These are phyloP conservation scores for Sambucus nigra DNA, from an alignment of 129 eudicot species.

Conservation along the genomic window DNA sequence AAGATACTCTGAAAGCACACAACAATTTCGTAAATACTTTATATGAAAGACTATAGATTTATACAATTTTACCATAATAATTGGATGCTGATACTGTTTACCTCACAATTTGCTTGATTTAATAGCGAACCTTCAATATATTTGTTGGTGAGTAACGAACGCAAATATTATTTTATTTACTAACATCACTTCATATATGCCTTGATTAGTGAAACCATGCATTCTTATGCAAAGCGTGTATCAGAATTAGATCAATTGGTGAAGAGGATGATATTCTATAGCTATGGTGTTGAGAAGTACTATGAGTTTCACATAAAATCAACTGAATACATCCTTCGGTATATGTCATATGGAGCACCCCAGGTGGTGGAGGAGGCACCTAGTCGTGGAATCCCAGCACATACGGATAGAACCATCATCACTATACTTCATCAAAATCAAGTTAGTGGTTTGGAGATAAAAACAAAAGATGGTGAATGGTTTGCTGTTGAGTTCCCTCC, in stretches of 20 bases:
- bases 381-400: slow-evolving; percentile 20
- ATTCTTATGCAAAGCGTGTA: slow-evolving; percentile 9
- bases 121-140: too few relatives aligned
- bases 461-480: slow-evolving; percentile 26
- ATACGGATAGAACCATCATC: slow-evolving; percentile 27
- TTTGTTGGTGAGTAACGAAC: too few relatives aligned
- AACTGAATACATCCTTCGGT: slow-evolving; percentile 20
- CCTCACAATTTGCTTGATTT: too few relatives aligned
- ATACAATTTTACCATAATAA: too few relatives aligned
- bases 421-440: slow-evolving; percentile 31
- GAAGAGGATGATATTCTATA: slow-evolving; percentile 28
- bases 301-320: slow-evolving; percentile 19
- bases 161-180: too few relatives aligned
- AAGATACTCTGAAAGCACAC: too few relatives aligned
- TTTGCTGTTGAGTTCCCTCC: slow-evolving; percentile 18
- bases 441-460: slow-evolving; percentile 19
- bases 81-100: too few relatives aligned
- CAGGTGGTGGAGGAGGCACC: slow-evolving; percentile 1
- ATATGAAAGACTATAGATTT: too few relatives aligned
- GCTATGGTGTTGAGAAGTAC: slow-evolving; percentile 22
- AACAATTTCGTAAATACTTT: too few relatives aligned
- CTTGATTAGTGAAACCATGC: slow-evolving; percentile 16
- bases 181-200: too few relatives aligned
- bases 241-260: slow-evolving; percentile 10
- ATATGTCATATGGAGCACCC: slow-evolving; percentile 23